A percentile compares a stretch with the other conserved stretches of the same genome.
These are phyloP conservation scores for Exutisphaerella laricina DNA, from an alignment of 2,329 filamentous ascomycete genomes.

Conservation along the genomic window DNA sequence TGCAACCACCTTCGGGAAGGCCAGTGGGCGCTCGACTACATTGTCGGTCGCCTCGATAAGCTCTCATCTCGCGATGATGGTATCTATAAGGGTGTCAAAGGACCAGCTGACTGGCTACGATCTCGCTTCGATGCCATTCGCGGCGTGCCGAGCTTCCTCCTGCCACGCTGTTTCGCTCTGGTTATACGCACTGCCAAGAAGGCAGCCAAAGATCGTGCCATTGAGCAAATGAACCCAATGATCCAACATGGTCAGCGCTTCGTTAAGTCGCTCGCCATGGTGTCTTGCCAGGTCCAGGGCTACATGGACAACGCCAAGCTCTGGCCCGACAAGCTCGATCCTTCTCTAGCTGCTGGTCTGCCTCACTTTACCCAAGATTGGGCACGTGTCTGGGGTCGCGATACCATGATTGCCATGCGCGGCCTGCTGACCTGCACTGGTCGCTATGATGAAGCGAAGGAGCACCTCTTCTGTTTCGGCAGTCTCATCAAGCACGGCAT, in stretches of 20 bases:
- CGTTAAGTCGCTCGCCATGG: slow-evolving; percentile 79
- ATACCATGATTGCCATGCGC: slow-evolving; percentile 92
- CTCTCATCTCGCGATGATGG: slow-evolving; percentile 54
- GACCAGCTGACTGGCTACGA: slow-evolving; percentile 70
- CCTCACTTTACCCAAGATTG: slow-evolving; percentile 92
- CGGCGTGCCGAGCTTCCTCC: slow-evolving; percentile 76
- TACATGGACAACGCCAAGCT: slow-evolving; percentile 85
- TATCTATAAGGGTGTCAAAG: slow-evolving; percentile 55
- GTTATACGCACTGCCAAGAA: slow-evolving; percentile 82
- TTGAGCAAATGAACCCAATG: slow-evolving; percentile 73
- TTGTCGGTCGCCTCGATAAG: slow-evolving; percentile 67
- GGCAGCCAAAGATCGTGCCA: slow-evolving; percentile 70
- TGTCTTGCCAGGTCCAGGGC: slow-evolving; percentile 86
- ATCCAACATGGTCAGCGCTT: slow-evolving; percentile 81
- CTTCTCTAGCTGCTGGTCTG: slow-evolving; percentile 82
- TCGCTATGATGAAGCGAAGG: slow-evolving; percentile 78
- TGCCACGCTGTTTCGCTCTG: slow-evolving; percentile 89
- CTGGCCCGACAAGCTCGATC: slow-evolving; percentile 77
- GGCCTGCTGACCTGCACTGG: slow-evolving; percentile 89
- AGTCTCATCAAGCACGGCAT: slow-evolving; percentile 97
- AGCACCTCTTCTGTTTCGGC: slow-evolving; percentile 91
- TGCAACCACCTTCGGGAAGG: slow-evolving; percentile 90
- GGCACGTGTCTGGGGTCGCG: slow-evolving; percentile 95
- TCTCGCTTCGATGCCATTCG: slow-evolving; percentile 82
- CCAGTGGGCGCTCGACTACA: slow-evolving; percentile 88